A percentile compares a stretch with the other conserved stretches of the same genome.
phyloP scores from a whole-genome alignment of 352 stramenopile species.

The Globisporangium solare region DNA sequence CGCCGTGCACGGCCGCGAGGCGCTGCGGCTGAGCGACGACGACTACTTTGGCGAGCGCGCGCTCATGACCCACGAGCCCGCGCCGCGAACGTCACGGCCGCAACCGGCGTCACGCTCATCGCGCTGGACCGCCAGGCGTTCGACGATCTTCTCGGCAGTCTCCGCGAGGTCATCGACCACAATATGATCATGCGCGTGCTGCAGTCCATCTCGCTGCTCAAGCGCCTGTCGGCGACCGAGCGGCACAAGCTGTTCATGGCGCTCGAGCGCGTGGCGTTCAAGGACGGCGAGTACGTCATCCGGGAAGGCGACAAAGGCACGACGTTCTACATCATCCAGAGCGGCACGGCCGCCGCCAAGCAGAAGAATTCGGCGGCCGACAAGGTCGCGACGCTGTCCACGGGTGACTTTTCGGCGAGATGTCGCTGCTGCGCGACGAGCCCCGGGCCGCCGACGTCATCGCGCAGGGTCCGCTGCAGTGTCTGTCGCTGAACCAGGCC shows the following conservation, averaged over 20 bases:
- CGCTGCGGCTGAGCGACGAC: constrained; percentile 44
- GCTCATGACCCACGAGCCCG: constrained; percentile 88
- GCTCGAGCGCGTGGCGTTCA: constrained; percentile 43
- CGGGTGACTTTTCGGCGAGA: constrained; percentile 67
- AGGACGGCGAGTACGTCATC: constrained; percentile 56
- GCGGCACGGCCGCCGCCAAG: constrained; percentile 46
- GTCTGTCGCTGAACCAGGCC: constrained; percentile 80
- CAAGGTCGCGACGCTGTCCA: constrained; percentile 55
- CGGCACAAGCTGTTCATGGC: constrained; percentile 61
- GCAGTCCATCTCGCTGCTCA: constrained; percentile 69
- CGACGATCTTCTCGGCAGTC: constrained; percentile 87
- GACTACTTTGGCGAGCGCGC: constrained; percentile 94
- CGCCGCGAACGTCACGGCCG: constrained; percentile 85
- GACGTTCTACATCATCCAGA: constrained; percentile 84
- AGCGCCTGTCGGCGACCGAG: constrained; percentile 53
- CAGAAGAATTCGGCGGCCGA: constrained; percentile 23
- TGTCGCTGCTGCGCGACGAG: constrained; percentile 62
- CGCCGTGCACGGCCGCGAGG: constrained; percentile 27
- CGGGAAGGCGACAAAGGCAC: constrained; percentile 61
- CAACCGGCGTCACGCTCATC: constrained; percentile 65
- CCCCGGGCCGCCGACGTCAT: constrained; percentile 64
- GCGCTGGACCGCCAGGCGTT: constrained; percentile 92
- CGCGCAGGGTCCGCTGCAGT: constrained; percentile 74
- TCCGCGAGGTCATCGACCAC: constrained; percentile 88
- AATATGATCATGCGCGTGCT: constrained; percentile 83